A percentile compares a stretch with the other conserved stretches of the same genome.
Evolutionary conservation across 768 basidiomycete genomes (phyloP).

Genomic region (Calocybe indica): DNA sequence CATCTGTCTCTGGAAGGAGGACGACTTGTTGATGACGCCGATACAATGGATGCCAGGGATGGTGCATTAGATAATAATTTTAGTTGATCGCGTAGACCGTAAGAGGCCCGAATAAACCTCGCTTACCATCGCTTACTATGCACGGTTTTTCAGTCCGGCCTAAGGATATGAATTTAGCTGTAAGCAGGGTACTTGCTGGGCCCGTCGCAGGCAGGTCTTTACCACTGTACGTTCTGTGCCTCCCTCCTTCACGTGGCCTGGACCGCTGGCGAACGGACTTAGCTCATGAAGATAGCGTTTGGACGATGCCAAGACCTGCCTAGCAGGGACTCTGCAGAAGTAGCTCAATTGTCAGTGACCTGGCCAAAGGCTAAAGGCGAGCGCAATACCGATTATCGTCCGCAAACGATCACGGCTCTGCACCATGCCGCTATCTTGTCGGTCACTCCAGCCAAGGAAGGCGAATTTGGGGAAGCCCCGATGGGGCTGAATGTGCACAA

Average conservation of each 20-base stretch:
- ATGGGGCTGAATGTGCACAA: constrained; percentile 22
- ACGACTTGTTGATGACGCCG: too few species aligned
- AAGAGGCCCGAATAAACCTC: too few species aligned
- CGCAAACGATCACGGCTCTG: constrained; percentile 32
- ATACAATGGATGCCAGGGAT: too few species aligned
- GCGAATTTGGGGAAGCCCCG: constrained; percentile 16
- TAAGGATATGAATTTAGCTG: too few species aligned
- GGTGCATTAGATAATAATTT: too few species aligned
- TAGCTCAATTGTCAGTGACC: constrained; percentile 21
- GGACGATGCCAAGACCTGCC: constrained; percentile 34
- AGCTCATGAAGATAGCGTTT: constrained; percentile 28
- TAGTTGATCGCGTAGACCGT: too few species aligned
- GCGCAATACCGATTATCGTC: not conserved
- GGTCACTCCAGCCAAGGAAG: constrained; percentile 35
- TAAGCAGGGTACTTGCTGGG: constrained; percentile 53
- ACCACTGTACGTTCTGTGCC: constrained; percentile 33
- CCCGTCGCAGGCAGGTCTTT: constrained; percentile 51
- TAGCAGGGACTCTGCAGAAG: constrained; percentile 27
- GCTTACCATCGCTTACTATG: too few species aligned
- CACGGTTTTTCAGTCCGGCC: too few species aligned
- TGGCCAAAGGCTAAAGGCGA: constrained; percentile 18
- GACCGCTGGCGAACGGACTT: constrained; percentile 56
- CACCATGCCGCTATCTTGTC: constrained; percentile 40
- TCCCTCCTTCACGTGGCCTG: constrained; percentile 8
- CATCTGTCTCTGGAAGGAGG: too few species aligned